Conservation (phyloP, 1,139 yeast genomes). For the Geotrichum citri-aurantii region DNA sequence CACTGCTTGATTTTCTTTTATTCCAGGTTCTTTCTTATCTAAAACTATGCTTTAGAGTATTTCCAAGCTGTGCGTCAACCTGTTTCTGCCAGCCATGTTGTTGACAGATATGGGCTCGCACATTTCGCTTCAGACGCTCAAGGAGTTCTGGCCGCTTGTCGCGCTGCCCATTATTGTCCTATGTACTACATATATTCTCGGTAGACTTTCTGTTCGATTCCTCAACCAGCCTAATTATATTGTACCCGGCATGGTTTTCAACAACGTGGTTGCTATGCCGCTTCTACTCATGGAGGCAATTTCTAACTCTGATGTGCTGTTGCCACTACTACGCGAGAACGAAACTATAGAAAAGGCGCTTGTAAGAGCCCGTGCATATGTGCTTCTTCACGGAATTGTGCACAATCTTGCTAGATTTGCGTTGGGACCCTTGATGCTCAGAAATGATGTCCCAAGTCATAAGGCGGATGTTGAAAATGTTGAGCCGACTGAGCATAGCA, state of each 20-base stretch:
- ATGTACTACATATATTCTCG: constrained; percentile 17
- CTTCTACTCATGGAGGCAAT: constrained; percentile 22
- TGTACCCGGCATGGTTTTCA: constrained; percentile 25
- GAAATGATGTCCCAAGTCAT: background rate
- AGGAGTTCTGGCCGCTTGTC: constrained; percentile 23
- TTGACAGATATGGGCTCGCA: constrained; percentile 25
- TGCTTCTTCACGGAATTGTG: constrained; percentile 22
- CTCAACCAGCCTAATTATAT: constrained; percentile 21
- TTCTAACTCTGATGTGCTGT: constrained; percentile 21
- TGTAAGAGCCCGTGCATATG: constrained; percentile 23
- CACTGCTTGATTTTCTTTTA: background rate
- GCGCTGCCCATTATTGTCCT: constrained; percentile 20
- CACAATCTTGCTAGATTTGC: constrained; percentile 24
- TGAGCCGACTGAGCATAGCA: constrained; percentile 3
- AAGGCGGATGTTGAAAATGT: background rate
- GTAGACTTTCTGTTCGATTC: constrained; percentile 16
- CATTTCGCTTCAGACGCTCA: constrained; percentile 21
- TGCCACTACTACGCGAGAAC: constrained; percentile 18
- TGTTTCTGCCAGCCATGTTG: constrained; percentile 23
- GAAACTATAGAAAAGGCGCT: constrained; percentile 21
- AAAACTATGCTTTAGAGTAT: constrained; percentile 14
- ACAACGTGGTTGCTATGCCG: constrained; percentile 25
- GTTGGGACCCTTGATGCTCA: constrained; percentile 23
- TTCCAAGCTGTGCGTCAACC: constrained; percentile 23
- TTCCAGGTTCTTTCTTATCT: background rate